Evolutionary conservation across 352 stramenopile species (phyloP), one percentile per base, ranked within the genome.

Genomic region (Globisporangium radiosum): DNA sequence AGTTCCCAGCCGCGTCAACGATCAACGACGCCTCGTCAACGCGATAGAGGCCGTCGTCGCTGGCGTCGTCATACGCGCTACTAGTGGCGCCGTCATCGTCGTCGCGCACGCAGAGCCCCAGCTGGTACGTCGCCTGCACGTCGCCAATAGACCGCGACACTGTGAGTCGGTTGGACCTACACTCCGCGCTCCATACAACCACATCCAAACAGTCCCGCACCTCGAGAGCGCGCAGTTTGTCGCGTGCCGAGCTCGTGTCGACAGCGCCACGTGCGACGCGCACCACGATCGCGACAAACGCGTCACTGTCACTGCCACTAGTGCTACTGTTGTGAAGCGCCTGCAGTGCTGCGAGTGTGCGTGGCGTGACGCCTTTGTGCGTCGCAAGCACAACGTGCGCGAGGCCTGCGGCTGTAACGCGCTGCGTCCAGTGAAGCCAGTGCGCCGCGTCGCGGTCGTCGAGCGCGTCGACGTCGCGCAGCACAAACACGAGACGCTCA

Each of bases 211-310:
- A 33, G 25, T 33, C 33, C 13, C 42, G 50, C 38, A 37, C 76
- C 63, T 73, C 53, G 47, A 83, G 33, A 36, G 63, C 25, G 0
- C 43, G 63, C n/a, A 90, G 64, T 56, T 90, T 90, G 11, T 89
- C 68, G 7, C 73, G 42, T n/a, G 68, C 71, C 6, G 68, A 71
- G 1, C 66, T 75, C 9, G 17, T 15, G 57, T 92, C 82, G 0
- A 74, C 70, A 3, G 72, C 43, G 7, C 58, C 62, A 45, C 84
- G 85, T 14, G 80, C 76, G 17, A 81, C 62, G 15, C 80, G 82
- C 59, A 92, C 52, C 40, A 90, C 64, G 33, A 92, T 80, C 14
- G 73, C 73, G 40, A 89, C 70, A 59, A 90, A 88, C 38, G 77
- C 68, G 7, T 65, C 63, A 7, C 60, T 63, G 1, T 63, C 47